Conservation (phyloP, 1,284 basidiomycete genomes). For the Jaminaea rosea region DNA sequence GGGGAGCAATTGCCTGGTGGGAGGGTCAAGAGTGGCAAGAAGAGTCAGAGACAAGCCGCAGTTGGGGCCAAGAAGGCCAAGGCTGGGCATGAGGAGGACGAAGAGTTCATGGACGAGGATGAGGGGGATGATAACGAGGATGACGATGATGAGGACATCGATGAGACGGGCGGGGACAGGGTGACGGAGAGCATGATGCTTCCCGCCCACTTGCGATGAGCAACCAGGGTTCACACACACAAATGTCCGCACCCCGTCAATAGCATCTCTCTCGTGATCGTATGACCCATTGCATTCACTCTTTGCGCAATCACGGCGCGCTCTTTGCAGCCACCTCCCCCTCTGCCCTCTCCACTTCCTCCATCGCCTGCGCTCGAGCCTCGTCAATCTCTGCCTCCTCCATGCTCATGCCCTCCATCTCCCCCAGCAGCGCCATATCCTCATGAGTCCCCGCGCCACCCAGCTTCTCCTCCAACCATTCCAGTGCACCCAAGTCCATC, state of each 20-base stretch:
- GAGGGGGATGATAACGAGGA: constrained; percentile 17
- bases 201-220: constrained; percentile 18
- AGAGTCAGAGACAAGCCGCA: constrained; percentile 7
- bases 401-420: background rate
- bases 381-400: background rate
- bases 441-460: constrained; percentile 40
- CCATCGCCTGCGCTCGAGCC: background rate
- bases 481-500: constrained; percentile 44
- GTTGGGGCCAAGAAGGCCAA: constrained; percentile 5
- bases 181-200: constrained; percentile 34
- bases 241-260: too few relatives aligned
- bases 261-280: too few relatives aligned
- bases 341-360: background rate
- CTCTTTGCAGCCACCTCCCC: background rate
- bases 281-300: too few relatives aligned
- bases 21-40: constrained; percentile 22
- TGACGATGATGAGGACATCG: constrained; percentile 19
- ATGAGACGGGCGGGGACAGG: constrained; percentile 21
- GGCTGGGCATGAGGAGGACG: constrained; percentile 4
- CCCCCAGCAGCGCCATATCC: constrained; percentile 9
- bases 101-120: constrained; percentile 9
- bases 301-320: too few relatives aligned
- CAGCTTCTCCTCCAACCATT: constrained; percentile 46
- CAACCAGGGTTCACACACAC: too few relatives aligned
- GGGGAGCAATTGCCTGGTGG: constrained; percentile 20